These are phyloP conservation scores for Russula compacta DNA, from an alignment of 768 basidiomycete genomes.

Conservation along the genomic window DNA sequence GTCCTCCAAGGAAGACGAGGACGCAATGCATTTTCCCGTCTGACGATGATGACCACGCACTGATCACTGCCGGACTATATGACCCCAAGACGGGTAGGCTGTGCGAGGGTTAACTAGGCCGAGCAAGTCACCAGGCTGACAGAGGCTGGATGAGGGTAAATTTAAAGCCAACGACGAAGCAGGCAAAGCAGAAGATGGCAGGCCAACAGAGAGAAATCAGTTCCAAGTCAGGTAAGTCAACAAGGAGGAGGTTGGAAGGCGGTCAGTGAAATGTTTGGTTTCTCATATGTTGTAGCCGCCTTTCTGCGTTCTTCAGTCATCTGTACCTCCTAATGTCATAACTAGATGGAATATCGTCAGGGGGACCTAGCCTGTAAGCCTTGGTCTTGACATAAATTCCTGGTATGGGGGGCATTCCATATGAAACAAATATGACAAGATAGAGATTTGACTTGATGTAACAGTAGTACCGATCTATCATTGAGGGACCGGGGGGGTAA, in stretches of 20 bases:
- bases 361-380: background rate
- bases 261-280: background rate
- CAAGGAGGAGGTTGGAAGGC: background rate
- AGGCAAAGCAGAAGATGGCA: background rate
- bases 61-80: slow-evolving; percentile 18
- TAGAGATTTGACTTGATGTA: background rate
- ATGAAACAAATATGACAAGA: background rate
- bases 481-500: no score
- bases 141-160: background rate
- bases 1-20: slow-evolving; percentile 50
- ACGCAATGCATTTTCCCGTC: slow-evolving; percentile 24
- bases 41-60: slow-evolving; percentile 15
- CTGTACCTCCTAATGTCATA: no score
- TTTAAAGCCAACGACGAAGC: background rate
- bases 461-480: no score
- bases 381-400: background rate
- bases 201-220: background rate
- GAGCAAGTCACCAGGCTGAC: background rate
- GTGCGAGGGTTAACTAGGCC: slow-evolving; percentile 11
- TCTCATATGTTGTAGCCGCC: background rate
- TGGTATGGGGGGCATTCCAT: background rate
- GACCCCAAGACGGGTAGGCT: slow-evolving; percentile 16
- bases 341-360: background rate
- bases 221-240: background rate
- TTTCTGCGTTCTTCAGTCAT: no score